Evolutionary conservation across 495 filamentous ascomycete species (phyloP), one percentile per base, ranked within the genome.

Genomic region (Cetradonia linearis): DNA sequence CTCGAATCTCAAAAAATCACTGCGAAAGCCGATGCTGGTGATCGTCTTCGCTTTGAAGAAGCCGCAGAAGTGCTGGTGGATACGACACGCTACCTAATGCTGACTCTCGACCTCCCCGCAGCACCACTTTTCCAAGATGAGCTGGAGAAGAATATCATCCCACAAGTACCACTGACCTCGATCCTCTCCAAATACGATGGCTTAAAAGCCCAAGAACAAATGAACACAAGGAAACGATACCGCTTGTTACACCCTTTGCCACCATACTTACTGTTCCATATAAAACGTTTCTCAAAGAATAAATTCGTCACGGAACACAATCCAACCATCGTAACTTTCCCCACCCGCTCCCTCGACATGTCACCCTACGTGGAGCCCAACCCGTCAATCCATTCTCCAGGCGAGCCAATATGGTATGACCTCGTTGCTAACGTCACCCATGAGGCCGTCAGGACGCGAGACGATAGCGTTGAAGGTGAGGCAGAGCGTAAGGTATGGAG

Each of bases 71-170:
- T 95, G 63, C 83, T 89, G 62, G 84, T 83, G 34, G 80, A 89
- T 63, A 77, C 84, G 49, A 83, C 78, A 11, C 84, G 87, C 42
- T 99, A 90, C 76, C 77, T 96, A 60, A 86, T 97, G 57, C 78
- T 99, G 20, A 97, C 93, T 0, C 78, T 99, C 40, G 93, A 97
- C 72, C 76, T 99, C 3, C 93, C 93, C 0, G 78, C 94, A 0
- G 89, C 91, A 20, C 94, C 93, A 9, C 82, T 99, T n/a, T 99
- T 99, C 77, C 90, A 96, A 70, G 94, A 96, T 68, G 87, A 92
- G 64, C 72, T 79, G 56, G 86, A 91, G 65, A 82, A 86, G 70
- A 96, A 95, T 70, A 96, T 96, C 72, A 97, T 99, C 70, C 93
- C 93, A 3, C 93, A 96, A 67, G 84, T 97, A 9, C 89, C 92